Base-by-base conservation (phyloP, 208 protist species). In the Crithidia expoeki region DNA sequence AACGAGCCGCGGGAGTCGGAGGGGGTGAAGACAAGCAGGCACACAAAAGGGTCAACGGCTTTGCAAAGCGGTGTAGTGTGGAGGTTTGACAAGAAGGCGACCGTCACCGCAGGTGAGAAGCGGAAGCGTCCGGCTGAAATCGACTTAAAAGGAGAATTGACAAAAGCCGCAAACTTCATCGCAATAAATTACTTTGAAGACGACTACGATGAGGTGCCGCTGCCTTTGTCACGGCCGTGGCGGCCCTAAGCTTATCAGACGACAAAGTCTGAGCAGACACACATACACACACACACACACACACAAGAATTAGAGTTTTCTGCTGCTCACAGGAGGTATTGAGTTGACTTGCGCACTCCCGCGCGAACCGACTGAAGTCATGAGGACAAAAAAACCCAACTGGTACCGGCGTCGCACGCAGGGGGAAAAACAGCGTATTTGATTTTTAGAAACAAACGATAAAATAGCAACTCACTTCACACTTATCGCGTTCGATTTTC, bases 141-240 rank as follows among this genome's bases (percentile, higher is more conserved):
- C 17, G 57, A 65, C 32, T 17, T 21, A 0, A 36, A 28, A 42
- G 47, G n/a, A 17, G 60, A 81, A 17, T 34, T 89, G 55, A 67
- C 55, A 17, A 55, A 70, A 2, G 33, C 47, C 11, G 87, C 87
- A 17, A 34, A 46, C 16, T 88, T 89, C 63, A 79, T 90, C 57
- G 78, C 82, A 21, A 28, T 28, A 28, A 62, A 87, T 46, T 93
- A 79, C 75, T 90, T 81, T 49, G 76, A 89, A 52, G 79, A 90
- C 42, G 88, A 89, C 27, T 93, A 76, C 53, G 88, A 90, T 46
- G 84, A 76, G 21, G 83, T 93, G 25, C 50, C 72, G 27, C 79
- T 93, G 19, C 79, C 64, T 0, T 42, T 58, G 9, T 57, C 51
- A 12, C 72, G 56, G 12, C 14, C 3, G 2, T 47, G 46, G 25